Percentiles rank a stretch among this genome's conserved stretches.
These are phyloP conservation scores for Myotisia sp. DNA, from an alignment of 2,329 filamentous ascomycete species.

Conservation along the genomic window DNA sequence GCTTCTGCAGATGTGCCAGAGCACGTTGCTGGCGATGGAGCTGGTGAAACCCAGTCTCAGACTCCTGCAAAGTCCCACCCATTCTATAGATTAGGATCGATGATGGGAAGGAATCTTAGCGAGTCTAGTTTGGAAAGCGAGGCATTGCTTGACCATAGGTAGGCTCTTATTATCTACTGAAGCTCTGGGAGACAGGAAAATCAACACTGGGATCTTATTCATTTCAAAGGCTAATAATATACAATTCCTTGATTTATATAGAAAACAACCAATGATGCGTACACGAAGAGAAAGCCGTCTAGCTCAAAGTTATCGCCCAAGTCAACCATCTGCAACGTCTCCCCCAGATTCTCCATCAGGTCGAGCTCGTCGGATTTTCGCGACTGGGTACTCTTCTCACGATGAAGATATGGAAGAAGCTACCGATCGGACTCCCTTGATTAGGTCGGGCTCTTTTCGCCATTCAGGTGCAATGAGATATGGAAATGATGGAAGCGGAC, in stretches of 20 bases:
- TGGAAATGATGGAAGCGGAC: slow-evolving; percentile 5
- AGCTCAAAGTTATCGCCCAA: slow-evolving; percentile 26
- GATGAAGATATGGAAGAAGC: slow-evolving; percentile 10
- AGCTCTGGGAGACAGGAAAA: too few species aligned
- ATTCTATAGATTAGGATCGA: slow-evolving; percentile 40
- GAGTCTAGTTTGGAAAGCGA: slow-evolving; percentile 82
- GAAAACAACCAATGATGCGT: slow-evolving; percentile 48
- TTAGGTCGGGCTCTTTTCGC: slow-evolving; percentile 9
- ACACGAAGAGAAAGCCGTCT: slow-evolving; percentile 44
- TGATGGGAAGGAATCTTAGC: slow-evolving; percentile 48
- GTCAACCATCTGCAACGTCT: slow-evolving; percentile 8
- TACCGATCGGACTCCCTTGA: slow-evolving; percentile 13
- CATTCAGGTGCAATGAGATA: slow-evolving; percentile 11
- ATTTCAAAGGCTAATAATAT: background rate
- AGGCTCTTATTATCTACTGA: too few species aligned
- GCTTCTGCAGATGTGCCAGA: slow-evolving; percentile 18
- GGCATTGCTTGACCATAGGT: slow-evolving; percentile 74
- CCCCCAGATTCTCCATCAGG: background rate
- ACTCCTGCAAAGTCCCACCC: slow-evolving; percentile 27
- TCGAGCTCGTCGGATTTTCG: too few species aligned
- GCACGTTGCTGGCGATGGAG: slow-evolving; percentile 37
- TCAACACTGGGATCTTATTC: background rate
- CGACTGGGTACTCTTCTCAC: too few species aligned
- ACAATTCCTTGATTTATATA: slow-evolving; percentile 16
- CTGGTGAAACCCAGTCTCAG: slow-evolving; percentile 22